phyloP scores from a whole-genome alignment of 306 rosid species.

The Delonix regia region DNA sequence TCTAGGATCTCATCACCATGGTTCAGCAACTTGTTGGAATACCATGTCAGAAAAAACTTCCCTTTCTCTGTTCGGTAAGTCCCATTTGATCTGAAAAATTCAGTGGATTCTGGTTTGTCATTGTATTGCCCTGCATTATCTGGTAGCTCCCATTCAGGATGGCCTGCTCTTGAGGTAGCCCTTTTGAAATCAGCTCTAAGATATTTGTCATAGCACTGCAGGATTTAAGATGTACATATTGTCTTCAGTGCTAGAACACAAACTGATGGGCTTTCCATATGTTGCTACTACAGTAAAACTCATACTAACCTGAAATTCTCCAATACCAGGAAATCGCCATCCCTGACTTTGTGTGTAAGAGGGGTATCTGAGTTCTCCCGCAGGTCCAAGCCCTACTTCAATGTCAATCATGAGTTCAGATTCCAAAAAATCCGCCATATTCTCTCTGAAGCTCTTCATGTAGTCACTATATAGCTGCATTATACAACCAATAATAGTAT shows the following conservation, averaged over 20 bases:
- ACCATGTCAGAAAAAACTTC: constrained; percentile 85
- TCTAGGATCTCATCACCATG: constrained; percentile 89
- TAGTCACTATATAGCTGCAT: constrained; percentile 49
- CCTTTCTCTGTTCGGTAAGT: constrained; percentile 72
- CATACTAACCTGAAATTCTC: constrained; percentile 87
- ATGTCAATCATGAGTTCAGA: constrained; percentile 73
- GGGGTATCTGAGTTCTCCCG: constrained; percentile 93
- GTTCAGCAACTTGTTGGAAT: constrained; percentile 71
- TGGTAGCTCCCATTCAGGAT: constrained; percentile 88
- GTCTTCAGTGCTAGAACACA: constrained; percentile 1
- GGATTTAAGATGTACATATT: constrained; percentile 11
- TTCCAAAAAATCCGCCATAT: constrained; percentile 70
- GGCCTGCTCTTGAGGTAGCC: constrained; percentile 63
- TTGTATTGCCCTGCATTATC: constrained; percentile 76
- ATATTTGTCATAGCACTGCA: constrained; percentile 88
- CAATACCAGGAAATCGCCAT: constrained; percentile 92
- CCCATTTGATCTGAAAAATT: constrained; percentile 72
- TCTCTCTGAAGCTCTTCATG: constrained; percentile 81
- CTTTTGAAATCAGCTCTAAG: constrained; percentile 73
- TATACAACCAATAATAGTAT: not conserved
- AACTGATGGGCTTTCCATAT: not conserved
- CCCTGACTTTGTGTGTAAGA: constrained; percentile 65
- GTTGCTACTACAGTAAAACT: not conserved
- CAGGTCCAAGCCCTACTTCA: constrained; percentile 96
- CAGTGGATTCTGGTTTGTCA: constrained; percentile 69